These are phyloP conservation scores for Fusarium sp. DNA, from an alignment of 2,329 filamentous ascomycete species.

Conservation along the genomic window DNA sequence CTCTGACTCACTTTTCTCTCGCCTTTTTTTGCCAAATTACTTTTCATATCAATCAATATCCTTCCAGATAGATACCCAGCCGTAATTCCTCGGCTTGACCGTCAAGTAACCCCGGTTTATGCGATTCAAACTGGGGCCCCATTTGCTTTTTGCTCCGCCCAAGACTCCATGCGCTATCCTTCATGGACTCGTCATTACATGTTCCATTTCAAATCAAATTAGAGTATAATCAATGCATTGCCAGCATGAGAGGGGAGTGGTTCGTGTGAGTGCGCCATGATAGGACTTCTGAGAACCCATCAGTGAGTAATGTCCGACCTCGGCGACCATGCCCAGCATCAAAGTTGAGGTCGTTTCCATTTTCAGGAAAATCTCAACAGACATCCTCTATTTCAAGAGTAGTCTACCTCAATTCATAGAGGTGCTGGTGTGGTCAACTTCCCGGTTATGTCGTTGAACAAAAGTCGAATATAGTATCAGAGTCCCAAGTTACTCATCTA, in stretches of 20 bases:
- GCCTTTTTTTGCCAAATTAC: conserved; percentile 28
- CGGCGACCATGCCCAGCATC: conserved; percentile 2
- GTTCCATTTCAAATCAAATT: conserved; percentile 26
- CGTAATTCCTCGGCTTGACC: conserved; percentile 25
- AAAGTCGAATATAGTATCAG: background rate
- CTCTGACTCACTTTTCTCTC: conserved; percentile 32
- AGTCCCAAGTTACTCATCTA: conserved; percentile 31
- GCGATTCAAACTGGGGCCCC: conserved; percentile 27
- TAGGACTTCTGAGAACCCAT: conserved; percentile 10
- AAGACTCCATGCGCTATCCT: conserved; percentile 41
- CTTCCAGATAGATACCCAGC: conserved; percentile 6
- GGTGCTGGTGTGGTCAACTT: background rate
- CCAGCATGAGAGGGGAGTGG: conserved; percentile 24
- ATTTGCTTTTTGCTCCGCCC: conserved; percentile 37
- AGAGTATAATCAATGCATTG: conserved; percentile 26
- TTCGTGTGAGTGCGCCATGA: conserved; percentile 9
- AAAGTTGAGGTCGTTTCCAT: conserved; percentile 23
- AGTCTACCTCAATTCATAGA: conserved; percentile 24
- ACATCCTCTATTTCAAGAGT: conserved; percentile 14
- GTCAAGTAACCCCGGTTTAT: conserved; percentile 31
- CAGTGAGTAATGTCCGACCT: background rate
- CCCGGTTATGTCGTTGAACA: conserved; percentile 7
- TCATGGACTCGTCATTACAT: conserved; percentile 43
- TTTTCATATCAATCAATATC: conserved; percentile 5
- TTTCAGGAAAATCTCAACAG: conserved; percentile 29